Evolutionary conservation across 2,329 filamentous ascomycete species (phyloP).

Genomic region (Xylaria sp.): DNA sequence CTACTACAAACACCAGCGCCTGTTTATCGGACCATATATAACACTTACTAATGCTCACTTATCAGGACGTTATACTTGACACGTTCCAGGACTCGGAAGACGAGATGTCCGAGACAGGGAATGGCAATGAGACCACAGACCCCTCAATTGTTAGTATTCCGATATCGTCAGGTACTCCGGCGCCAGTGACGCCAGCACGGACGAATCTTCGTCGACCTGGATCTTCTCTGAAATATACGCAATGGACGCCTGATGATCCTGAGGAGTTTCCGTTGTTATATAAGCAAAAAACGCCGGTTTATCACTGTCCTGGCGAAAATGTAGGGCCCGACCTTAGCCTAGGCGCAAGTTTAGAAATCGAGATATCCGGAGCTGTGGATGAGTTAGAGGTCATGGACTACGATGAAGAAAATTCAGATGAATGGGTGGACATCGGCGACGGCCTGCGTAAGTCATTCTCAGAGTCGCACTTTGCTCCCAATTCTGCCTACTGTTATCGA

Average conservation of each 20-base stretch:
- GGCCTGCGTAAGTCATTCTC: conserved; percentile 7
- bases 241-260: conserved; percentile 33
- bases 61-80: conserved; percentile 35
- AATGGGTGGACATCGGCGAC: conserved; percentile 17
- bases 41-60: neutral
- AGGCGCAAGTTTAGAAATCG: too few species aligned
- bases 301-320: too few species aligned
- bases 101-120: conserved; percentile 1
- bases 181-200: neutral
- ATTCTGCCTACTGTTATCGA: neutral
- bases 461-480: too few species aligned
- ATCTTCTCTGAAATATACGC: neutral
- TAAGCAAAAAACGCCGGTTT: conserved; percentile 43
- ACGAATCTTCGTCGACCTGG: neutral
- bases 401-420: neutral
- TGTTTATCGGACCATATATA: too few species aligned
- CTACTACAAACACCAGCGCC: too few species aligned
- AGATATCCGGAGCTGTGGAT: too few species aligned
- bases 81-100: conserved; percentile 38
- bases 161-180: too few species aligned
- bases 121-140: neutral
- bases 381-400: too few species aligned
- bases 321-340: too few species aligned
- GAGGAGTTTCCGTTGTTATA: conserved; percentile 36
- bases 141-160: neutral